Evolutionary conservation across 2,329 filamentous ascomycete species (phyloP).

Genomic region (Botrytis fabae): DNA sequence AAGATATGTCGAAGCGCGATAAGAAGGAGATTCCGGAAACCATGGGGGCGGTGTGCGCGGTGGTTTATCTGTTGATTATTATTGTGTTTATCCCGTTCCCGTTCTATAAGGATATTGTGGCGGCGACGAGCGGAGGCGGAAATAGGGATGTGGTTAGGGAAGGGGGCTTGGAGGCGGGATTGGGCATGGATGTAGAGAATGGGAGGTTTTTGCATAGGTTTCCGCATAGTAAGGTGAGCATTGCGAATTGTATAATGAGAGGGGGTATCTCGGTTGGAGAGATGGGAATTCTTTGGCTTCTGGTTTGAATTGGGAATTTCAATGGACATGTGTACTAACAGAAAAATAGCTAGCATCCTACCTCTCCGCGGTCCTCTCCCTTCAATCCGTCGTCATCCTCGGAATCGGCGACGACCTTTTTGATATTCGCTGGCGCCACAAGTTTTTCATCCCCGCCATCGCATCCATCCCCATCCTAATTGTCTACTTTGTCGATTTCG

Average conservation of each 20-base stretch:
- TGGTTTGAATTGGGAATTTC: background rate
- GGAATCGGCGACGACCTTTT: conserved; percentile 95
- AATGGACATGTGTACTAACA: conserved; percentile 12
- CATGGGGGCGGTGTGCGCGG: conserved; percentile 91
- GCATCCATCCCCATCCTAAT: conserved; percentile 91
- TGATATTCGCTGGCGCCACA: conserved; percentile 98
- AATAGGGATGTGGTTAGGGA: conserved; percentile 80
- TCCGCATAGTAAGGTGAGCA: conserved; percentile 81
- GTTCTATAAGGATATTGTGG: conserved; percentile 97
- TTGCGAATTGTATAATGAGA: background rate
- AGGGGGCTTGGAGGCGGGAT: conserved; percentile 23
- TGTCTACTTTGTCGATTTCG: conserved; percentile 98
- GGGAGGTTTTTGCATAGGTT: conserved; percentile 88
- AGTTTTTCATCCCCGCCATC: conserved; percentile 95
- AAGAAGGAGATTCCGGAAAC: conserved; percentile 85
- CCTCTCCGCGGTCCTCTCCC: conserved; percentile 87
- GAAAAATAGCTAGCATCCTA: conserved; percentile 78
- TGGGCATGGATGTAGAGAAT: conserved; percentile 52
- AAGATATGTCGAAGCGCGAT: conserved; percentile 78
- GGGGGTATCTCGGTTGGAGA: fast-evolving
- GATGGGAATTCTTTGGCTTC: background rate
- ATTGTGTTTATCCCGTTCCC: conserved; percentile 95
- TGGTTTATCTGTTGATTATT: conserved; percentile 85
- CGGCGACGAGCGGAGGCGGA: conserved; percentile 88
- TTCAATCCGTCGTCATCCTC: conserved; percentile 87